Evolutionary conservation across 2,329 filamentous ascomycete genomes (phyloP), one percentile per base, ranked within the genome.

Genomic region (Iodosphaeria phyllophila): DNA sequence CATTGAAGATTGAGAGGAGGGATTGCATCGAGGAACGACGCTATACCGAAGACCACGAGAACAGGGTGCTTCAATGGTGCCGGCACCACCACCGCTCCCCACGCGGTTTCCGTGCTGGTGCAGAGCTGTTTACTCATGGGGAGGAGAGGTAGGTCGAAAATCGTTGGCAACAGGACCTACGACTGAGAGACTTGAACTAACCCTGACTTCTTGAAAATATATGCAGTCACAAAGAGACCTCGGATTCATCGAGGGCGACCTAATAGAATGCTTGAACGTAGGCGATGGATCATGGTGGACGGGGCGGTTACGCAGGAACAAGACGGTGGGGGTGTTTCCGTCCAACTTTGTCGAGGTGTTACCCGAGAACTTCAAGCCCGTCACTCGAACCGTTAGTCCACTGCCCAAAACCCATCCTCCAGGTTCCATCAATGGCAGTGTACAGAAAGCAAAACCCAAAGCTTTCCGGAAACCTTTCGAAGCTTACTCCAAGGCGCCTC

Each of bases 231-330:
- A 92, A 58, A 73, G 77, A 48, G 89, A 98, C 46, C 64, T 98
- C 29, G 89, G 89, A 10, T 98, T 98, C 51, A 77, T 98, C 38
- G 89, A 98, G 51, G 89, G 89, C 34, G 89, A 98, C 51, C 54
- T 98, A 36, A 98, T 98, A 47, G 89, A 98, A 65, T 93, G 86
- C 44, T 62, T 98, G 26, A 98, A 98, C 48, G 89, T 89, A 12
- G 89, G 89, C 34, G 89, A 98, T 53, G 89, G 89, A 26, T 84
- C 80, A 23, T 98, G 89, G 89, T 98, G 89, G 89, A 92, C 84
- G 53, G 89, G 89, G 23, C 71, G 86, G 34, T 54, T 98, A 44
- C 79, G 74, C 44, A 71, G 89, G 38, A 89, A 98, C 52, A 75
- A 78, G 48, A 72, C 86, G 41, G 74, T 93, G 40, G 89, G 89